Evolutionary conservation across 768 basidiomycete species (phyloP).

Genomic region (Cubamyces sp.): DNA sequence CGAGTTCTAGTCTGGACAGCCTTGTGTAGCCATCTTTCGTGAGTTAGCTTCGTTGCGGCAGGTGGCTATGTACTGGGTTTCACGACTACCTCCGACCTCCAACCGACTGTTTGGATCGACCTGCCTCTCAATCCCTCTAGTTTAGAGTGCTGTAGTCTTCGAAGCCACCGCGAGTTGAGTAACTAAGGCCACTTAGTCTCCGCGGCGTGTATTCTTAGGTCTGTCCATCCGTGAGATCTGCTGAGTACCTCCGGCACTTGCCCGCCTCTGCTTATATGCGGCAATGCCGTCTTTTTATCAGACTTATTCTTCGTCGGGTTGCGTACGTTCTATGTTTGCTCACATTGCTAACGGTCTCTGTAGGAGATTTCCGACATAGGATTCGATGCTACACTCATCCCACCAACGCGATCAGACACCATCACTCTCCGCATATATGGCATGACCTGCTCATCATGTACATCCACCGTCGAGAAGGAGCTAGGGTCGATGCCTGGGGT

Average conservation of each 20-base stretch:
- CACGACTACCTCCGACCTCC: too few relatives aligned
- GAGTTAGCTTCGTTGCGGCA: too few relatives aligned
- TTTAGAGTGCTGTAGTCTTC: too few relatives aligned
- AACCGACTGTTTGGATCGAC: too few relatives aligned
- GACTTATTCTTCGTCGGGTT: not conserved
- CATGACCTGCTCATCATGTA: slow-evolving; percentile 89
- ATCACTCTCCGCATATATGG: slow-evolving; percentile 84
- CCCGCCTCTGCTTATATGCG: not conserved
- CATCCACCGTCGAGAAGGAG: slow-evolving; percentile 72
- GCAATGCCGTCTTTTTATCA: too few relatives aligned
- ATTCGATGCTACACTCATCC: slow-evolving; percentile 84
- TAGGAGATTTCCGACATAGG: slow-evolving; percentile 94
- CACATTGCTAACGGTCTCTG: not conserved
- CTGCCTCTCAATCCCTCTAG: too few relatives aligned
- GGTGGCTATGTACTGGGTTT: too few relatives aligned
- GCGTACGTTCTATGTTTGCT: not conserved
- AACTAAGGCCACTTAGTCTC: not conserved
- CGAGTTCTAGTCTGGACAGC: too few relatives aligned
- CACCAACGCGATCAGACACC: slow-evolving; percentile 62
- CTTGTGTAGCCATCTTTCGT: too few relatives aligned
- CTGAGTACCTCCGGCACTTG: too few relatives aligned
- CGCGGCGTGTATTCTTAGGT: too few relatives aligned
- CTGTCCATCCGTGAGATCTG: too few relatives aligned
- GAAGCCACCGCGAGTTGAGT: not conserved
- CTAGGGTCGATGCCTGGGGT: slow-evolving; percentile 76